Percentiles rank a stretch among this genome's conserved stretches.
These are phyloP conservation scores for Avena insularis DNA, from an alignment of 176 grass and related monocot species.

Conservation along the genomic window DNA sequence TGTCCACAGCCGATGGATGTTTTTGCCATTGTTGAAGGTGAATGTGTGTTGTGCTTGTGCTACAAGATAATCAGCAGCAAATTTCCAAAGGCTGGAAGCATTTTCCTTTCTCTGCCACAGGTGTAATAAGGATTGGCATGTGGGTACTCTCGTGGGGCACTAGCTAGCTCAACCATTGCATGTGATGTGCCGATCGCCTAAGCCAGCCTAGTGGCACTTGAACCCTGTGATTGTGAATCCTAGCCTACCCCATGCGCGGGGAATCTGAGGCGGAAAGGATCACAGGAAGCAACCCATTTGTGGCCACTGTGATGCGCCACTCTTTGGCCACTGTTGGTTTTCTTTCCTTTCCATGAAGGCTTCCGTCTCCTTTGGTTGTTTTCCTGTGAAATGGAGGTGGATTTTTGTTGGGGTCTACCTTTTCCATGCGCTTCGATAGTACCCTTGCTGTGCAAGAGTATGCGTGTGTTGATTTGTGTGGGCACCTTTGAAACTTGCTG, in stretches of 20 bases:
- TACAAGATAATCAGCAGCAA: neutral
- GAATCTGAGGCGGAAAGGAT: conserved; percentile 43
- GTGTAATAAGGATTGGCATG: conserved; percentile 37
- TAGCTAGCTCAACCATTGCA: conserved; percentile 29
- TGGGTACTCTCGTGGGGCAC: conserved; percentile 35
- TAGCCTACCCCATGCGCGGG: conserved; percentile 23
- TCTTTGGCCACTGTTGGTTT: conserved; percentile 37
- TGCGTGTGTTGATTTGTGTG: neutral
- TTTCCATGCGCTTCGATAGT: conserved; percentile 31
- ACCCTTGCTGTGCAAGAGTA: neutral
- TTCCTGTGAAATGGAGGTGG: conserved; percentile 40
- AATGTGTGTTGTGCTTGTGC: neutral
- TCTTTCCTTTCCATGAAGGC: conserved; percentile 33
- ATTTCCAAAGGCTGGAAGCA: neutral
- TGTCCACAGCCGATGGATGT: neutral
- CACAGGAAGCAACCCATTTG: conserved; percentile 48
- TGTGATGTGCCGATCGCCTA: conserved; percentile 39
- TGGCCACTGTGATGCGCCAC: conserved; percentile 29
- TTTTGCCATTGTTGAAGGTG: conserved; percentile 7
- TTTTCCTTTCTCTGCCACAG: neutral
- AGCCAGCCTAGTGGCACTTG: conserved; percentile 24
- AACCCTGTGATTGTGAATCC: conserved; percentile 49
- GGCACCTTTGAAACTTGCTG: conserved; percentile 9
- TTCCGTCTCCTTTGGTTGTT: conserved; percentile 34
- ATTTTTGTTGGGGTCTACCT: conserved; percentile 40